These are phyloP conservation scores for Rhododendron mucronatum DNA, from an alignment of 148 eudicot species.

Conservation along the genomic window DNA sequence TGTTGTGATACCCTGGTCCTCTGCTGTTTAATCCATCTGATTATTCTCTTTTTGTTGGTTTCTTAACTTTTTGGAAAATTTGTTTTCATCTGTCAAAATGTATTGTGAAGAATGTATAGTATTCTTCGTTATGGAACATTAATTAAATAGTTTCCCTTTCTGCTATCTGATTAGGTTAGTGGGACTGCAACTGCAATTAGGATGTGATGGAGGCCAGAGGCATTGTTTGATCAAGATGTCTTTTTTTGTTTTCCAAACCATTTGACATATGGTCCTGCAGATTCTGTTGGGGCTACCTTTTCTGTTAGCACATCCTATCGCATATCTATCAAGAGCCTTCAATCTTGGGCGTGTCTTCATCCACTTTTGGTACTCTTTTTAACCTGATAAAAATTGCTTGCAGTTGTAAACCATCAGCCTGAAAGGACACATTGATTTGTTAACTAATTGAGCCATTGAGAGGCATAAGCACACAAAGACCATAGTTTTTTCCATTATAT, in stretches of 20 bases:
- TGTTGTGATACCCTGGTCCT: neutral
- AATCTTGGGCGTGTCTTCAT: conserved; percentile 97
- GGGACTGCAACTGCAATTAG: conserved; percentile 29
- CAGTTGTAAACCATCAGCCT: neutral
- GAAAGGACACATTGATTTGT: neutral
- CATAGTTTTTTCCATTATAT: neutral
- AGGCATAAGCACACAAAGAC: neutral
- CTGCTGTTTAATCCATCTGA: neutral
- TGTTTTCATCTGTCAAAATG: neutral
- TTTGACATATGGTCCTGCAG: conserved; percentile 58
- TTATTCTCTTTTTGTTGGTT: neutral
- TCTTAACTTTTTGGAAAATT: neutral
- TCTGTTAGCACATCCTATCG: conserved; percentile 59
- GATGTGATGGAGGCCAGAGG: conserved; percentile 20
- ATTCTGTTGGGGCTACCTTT: conserved; percentile 84
- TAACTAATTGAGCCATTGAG: neutral
- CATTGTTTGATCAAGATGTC: conserved; percentile 23
- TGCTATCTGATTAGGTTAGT: conserved; percentile 40
- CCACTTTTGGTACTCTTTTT: conserved; percentile 78
- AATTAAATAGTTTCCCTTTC: conserved; percentile 6
- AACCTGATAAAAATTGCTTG: conserved; percentile 12
- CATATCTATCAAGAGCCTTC: conserved; percentile 83
- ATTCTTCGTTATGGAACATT: neutral
- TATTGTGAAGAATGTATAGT: neutral
- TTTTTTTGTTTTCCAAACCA: conserved; percentile 25